A percentile compares a stretch with the other conserved stretches of the same genome.
Conservation (phyloP, 202 grass and related monocot genomes). For the Panicum virgatum region DNA sequence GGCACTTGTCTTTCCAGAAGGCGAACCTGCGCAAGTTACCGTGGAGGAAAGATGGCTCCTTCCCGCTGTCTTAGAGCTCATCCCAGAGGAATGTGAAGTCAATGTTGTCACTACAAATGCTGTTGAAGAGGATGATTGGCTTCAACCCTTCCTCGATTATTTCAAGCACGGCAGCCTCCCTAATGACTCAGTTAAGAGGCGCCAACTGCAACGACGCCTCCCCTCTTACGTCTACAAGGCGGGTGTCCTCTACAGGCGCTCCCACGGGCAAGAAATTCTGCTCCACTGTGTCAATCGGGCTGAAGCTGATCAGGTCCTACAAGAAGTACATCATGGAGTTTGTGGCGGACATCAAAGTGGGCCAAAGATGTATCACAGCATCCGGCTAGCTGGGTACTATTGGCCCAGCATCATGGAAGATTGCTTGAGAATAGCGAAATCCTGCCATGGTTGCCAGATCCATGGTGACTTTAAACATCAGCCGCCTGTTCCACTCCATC, state of each 20-base stretch:
- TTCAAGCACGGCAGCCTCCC: neutral
- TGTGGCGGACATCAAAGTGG: too few relatives aligned
- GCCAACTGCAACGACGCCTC: neutral
- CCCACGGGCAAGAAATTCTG: neutral
- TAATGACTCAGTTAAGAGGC: neutral
- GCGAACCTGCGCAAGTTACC: neutral
- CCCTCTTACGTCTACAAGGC: neutral
- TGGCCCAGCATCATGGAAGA: too few relatives aligned
- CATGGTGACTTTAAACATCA: too few relatives aligned
- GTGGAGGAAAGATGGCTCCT: slow-evolving; percentile 10
- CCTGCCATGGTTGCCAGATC: too few relatives aligned
- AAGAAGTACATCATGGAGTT: too few relatives aligned
- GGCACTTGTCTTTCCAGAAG: neutral
- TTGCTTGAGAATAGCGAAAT: too few relatives aligned
- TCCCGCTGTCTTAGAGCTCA: neutral
- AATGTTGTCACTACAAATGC: neutral
- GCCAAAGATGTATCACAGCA: too few relatives aligned
- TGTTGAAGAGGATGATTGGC: neutral
- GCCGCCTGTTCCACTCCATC: too few relatives aligned
- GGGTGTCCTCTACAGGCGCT: neutral
- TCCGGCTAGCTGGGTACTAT: too few relatives aligned
- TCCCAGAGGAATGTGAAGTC: neutral
- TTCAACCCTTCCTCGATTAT: neutral
- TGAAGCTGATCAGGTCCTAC: neutral
- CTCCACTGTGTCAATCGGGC: neutral